Base-by-base conservation (phyloP, 2,329 filamentous ascomycete genomes). In the Cladosporium cucumerinum region DNA sequence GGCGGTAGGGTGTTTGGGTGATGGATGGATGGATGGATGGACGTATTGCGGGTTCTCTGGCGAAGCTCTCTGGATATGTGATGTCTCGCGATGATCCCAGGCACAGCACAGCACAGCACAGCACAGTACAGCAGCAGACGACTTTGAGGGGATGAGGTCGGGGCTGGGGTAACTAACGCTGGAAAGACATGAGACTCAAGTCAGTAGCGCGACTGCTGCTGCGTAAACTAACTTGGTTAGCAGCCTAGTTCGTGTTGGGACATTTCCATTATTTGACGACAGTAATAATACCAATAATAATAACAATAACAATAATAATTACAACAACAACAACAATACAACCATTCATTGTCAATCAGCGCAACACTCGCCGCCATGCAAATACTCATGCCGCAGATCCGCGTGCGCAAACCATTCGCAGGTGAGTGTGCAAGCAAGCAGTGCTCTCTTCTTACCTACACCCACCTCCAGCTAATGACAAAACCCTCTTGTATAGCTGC, bases 351-450 rank as follows among this genome's bases (percentile, higher is more conserved):
- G 36, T 43, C 36, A 18, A 16, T 18, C 16, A 43, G 18, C 39
- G 3, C 39, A 21, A 46, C 18, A 46, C 21, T n/a, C 7, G n/a
- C 10, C n/a, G 30, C 11, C 6, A 62, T 62, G 60, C 60, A 62
- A 16, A 34, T 62, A n/a, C 60, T 62, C 30, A 62, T 62, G 60
- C 60, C 60, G 64, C 62, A 69, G 26, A 95, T 96, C 90, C 90
- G 91, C 78, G 92, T 97, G 81, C 87, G 93, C 75, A 86, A 93
- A 73, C 90, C 91, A 63, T 96, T 97, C 76, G 92, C 92, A 81
- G 91, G 93, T 95, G 82, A 74, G 86, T 52, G 30, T 28, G 5
- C 34, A 39, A 34, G 43, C 57, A 61, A 36, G 46, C 25, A 21
- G 51, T 32, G 39, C 39, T 12, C 32, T 36, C 32, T 18, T 8